Evolutionary conservation across 2,329 filamentous ascomycete genomes (phyloP).

Genomic region (Colletotrichum cereale): DNA sequence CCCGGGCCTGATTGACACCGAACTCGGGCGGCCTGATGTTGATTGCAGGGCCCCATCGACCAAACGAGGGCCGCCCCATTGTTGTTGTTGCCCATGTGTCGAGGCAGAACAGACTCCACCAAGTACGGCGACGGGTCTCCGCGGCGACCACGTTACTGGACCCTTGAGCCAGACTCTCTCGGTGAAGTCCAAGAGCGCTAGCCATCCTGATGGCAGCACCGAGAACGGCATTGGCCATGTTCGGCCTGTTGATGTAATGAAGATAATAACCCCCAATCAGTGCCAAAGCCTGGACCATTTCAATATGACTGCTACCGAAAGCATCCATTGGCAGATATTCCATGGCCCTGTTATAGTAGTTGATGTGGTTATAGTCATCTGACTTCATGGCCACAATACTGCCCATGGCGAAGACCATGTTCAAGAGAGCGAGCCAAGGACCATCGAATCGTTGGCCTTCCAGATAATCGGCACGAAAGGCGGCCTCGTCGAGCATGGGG

Average conservation of each 20-base stretch:
- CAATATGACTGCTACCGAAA: conserved; percentile 72
- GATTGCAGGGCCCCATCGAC: conserved; percentile 75
- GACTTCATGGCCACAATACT: conserved; percentile 76
- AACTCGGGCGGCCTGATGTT: conserved; percentile 73
- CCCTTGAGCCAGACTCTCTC: conserved; percentile 65
- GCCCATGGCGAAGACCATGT: conserved; percentile 83
- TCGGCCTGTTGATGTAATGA: conserved; percentile 82
- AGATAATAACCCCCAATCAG: conserved; percentile 82
- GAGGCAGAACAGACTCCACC: conserved; percentile 81
- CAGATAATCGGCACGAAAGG: conserved; percentile 73
- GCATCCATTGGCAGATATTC: conserved; percentile 75
- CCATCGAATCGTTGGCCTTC: conserved; percentile 70
- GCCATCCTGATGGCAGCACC: conserved; percentile 80
- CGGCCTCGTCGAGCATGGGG: conserved; percentile 79
- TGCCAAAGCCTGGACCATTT: conserved; percentile 78
- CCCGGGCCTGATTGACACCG: conserved; percentile 58
- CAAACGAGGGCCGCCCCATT: conserved; percentile 77
- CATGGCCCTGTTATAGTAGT: conserved; percentile 77
- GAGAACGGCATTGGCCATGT: conserved; percentile 80
- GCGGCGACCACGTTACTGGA: conserved; percentile 63
- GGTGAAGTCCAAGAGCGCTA: conserved; percentile 78
- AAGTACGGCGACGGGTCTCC: conserved; percentile 75
- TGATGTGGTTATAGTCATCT: conserved; percentile 75
- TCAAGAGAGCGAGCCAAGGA: conserved; percentile 79
- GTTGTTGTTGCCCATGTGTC: conserved; percentile 82